Conservation (phyloP, 1,139 yeast genomes). For the Torulaspora pretoriensis region DNA sequence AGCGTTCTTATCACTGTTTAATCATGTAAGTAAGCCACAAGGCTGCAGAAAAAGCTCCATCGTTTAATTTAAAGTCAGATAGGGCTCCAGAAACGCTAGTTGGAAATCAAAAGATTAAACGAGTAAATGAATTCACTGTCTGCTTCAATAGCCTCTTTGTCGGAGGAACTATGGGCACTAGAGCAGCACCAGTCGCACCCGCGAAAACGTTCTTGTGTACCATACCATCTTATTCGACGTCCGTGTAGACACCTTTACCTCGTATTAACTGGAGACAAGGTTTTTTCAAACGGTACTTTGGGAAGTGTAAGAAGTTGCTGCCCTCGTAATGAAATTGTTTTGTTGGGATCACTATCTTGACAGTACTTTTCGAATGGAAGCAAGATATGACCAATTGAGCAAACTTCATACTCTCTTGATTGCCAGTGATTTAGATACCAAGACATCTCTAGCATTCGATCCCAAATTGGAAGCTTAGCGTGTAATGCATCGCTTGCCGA, state of each 20-base stretch:
- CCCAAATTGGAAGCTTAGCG: background rate
- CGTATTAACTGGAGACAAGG: slow-evolving; percentile 43
- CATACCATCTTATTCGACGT: slow-evolving; percentile 46
- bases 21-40: slow-evolving; percentile 50
- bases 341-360: background rate
- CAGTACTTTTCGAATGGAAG: too few species aligned
- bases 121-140: slow-evolving; percentile 45
- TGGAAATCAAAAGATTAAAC: slow-evolving; percentile 43
- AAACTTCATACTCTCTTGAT: too few species aligned
- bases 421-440: too few species aligned
- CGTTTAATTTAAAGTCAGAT: slow-evolving; percentile 48
- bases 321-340: slow-evolving; percentile 1
- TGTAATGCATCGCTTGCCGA: background rate
- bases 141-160: slow-evolving; percentile 49
- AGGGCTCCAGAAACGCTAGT: slow-evolving; percentile 47
- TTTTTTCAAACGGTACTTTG: slow-evolving; percentile 41
- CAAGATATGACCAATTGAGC: too few species aligned
- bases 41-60: slow-evolving; percentile 51
- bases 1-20: slow-evolving; percentile 61
- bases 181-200: slow-evolving; percentile 62
- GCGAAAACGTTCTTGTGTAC: slow-evolving; percentile 44
- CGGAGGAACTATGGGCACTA: slow-evolving; percentile 58
- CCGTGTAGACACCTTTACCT: slow-evolving; percentile 48
- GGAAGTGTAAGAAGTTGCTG: slow-evolving; percentile 35
- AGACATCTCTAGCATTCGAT: background rate